A percentile compares a stretch with the other conserved stretches of the same genome.
These are phyloP conservation scores for Fusarium temperatum DNA, from an alignment of 2,329 filamentous ascomycete species.

Conservation along the genomic window DNA sequence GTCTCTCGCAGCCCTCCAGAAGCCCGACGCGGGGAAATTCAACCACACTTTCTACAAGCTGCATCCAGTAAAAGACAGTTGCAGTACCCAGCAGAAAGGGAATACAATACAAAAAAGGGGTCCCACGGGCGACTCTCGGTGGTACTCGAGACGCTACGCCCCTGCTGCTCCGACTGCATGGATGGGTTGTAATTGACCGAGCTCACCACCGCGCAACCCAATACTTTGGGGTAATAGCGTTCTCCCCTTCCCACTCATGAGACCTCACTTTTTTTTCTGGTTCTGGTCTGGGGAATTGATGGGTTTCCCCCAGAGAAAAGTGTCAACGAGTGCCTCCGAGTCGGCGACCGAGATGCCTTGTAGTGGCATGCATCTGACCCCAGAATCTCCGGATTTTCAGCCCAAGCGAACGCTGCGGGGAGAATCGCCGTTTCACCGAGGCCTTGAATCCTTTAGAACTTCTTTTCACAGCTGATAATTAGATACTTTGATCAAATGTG, in stretches of 20 bases:
- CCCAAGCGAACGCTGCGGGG: slow-evolving; percentile 11
- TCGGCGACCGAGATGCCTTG: slow-evolving; percentile 32
- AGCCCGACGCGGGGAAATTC: slow-evolving; percentile 34
- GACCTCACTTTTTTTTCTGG: background rate
- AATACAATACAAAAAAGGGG: background rate
- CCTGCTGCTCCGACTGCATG: slow-evolving; percentile 33
- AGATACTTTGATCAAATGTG: background rate
- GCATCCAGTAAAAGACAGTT: background rate
- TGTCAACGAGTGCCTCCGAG: slow-evolving; percentile 35
- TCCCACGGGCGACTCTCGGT: slow-evolving; percentile 47
- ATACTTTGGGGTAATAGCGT: slow-evolving; percentile 17
- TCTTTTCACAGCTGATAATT: too few relatives aligned
- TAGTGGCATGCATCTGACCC: slow-evolving; percentile 20
- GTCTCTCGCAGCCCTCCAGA: slow-evolving; percentile 10
- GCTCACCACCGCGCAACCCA: slow-evolving; percentile 29
- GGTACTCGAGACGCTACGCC: slow-evolving; percentile 46
- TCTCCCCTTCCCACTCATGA: background rate
- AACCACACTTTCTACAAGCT: background rate
- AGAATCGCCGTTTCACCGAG: slow-evolving; percentile 27
- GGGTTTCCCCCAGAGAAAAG: slow-evolving; percentile 21
- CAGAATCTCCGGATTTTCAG: slow-evolving; percentile 31
- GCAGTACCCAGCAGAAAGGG: background rate
- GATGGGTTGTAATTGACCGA: slow-evolving; percentile 44
- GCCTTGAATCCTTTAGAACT: background rate
- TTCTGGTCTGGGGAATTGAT: slow-evolving; percentile 6